Conservation (phyloP, 441 rosid genomes). For the Bocquillonia castaneifolia region DNA sequence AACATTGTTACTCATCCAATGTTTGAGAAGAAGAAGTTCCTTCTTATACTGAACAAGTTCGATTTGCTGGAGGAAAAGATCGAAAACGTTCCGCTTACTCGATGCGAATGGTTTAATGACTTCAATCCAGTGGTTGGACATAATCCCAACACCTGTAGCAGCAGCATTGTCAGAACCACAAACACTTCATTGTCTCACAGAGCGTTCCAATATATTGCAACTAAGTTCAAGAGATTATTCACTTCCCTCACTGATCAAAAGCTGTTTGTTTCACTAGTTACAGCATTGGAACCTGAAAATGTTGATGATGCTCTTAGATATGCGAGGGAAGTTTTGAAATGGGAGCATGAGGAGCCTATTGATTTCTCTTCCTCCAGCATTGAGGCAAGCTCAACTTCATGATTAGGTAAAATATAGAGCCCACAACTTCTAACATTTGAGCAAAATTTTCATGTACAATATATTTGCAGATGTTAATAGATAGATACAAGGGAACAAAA, state of each 20-base stretch:
- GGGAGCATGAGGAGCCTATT: constrained; percentile 59
- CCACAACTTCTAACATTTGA: neutral
- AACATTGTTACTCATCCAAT: constrained; percentile 65
- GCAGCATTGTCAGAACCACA: constrained; percentile 40
- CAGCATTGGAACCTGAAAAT: constrained; percentile 63
- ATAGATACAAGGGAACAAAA: neutral
- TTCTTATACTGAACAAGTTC: constrained; percentile 72
- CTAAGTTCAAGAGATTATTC: constrained; percentile 80
- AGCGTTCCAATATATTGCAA: constrained; percentile 70
- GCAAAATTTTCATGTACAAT: neutral
- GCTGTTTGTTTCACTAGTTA: constrained; percentile 55
- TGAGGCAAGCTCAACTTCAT: constrained; percentile 52
- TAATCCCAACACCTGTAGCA: constrained; percentile 37
- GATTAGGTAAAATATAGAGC: constrained; percentile 8
- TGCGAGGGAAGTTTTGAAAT: constrained; percentile 82
- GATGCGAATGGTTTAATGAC: constrained; percentile 84
- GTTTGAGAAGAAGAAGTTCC: constrained; percentile 81
- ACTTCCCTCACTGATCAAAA: constrained; percentile 58
- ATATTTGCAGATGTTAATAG: neutral
- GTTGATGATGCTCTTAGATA: constrained; percentile 64
- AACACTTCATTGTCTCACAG: constrained; percentile 71
- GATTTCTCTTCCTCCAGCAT: constrained; percentile 50
- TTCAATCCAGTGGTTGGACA: constrained; percentile 71
- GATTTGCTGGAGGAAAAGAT: constrained; percentile 82
- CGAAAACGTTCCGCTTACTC: constrained; percentile 47